Base-by-base conservation (phyloP, 163 green algal genomes). In the Scenedesmus sp. region DNA sequence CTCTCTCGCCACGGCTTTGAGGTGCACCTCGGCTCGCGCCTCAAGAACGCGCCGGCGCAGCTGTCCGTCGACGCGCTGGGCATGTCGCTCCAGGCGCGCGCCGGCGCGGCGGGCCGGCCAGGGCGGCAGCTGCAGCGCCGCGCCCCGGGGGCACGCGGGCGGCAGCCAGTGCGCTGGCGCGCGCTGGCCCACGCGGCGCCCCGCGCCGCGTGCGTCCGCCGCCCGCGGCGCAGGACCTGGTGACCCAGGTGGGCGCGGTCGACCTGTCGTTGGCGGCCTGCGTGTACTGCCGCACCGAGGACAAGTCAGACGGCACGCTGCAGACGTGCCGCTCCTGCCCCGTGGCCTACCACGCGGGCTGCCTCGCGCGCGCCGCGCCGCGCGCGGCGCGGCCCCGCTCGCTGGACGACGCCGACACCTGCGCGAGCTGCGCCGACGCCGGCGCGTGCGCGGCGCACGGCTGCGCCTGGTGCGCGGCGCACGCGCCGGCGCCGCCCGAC, bases 151-250 rank as follows among this genome's bases (percentile, higher is more conserved):
- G 11, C 17, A 63, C 17, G 24, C 33, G 54, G 13, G 17, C 33
- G 14, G 33, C 13, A 26, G 17, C 17, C 29, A 63, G 17, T 28
- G 54, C 33, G 17, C 11, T 63, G 33, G 33, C 17, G 29, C 17
- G 17, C 33, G 54, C 11, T 22, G 29, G 17, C 11, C 11, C 1
- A 63, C 45, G 45, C 45, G 15, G 45, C 45, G 15, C 14, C 45
- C 53, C 20, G 18, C 22, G 17, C 24, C 53, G 9, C 13, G 5
- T 60, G 11, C 22, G 11, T 7, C 24, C 36, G 54, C n/a, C n/a
- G n/a, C n/a, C n/a, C n/a, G n/a, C n/a, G n/a, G 31, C 63, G 66
- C 66, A 75, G 66, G 66, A 53, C 15, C 50, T 75, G 31, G 53
- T 29, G 31, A n/a, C 63, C 11, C 48, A 64, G 28, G 47, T 63